Percentiles rank a stretch among this genome's conserved stretches.
Evolutionary conservation across 257 asterid genomes (phyloP).

Genomic region (Solanum microdontum): DNA sequence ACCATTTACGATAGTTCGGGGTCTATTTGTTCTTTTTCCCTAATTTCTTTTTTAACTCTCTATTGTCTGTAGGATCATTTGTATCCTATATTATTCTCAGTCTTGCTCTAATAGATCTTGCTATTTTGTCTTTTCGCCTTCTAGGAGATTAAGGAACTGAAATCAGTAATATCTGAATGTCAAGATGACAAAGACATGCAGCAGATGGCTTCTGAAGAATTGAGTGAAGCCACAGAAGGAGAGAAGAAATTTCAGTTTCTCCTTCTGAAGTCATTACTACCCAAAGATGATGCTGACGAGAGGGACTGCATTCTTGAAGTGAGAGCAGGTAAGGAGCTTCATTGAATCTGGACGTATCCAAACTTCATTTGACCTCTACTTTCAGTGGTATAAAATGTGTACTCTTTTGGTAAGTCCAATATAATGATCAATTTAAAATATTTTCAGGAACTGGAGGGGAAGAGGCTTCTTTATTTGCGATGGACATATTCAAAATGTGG

Average conservation of each 20-base stretch:
- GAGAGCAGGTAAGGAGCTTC: constrained; percentile 60
- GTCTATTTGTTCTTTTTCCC: too few relatives aligned
- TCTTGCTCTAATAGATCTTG: neutral
- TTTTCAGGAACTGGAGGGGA: constrained; percentile 87
- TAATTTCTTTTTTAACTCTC: neutral
- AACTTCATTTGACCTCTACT: neutral
- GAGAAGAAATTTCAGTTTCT: constrained; percentile 54
- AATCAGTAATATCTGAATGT: constrained; percentile 49
- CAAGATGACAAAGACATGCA: constrained; percentile 78
- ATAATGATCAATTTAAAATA: constrained; percentile 2
- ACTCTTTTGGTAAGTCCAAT: neutral
- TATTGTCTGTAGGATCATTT: neutral
- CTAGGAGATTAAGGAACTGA: constrained; percentile 72
- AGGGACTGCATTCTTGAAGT: constrained; percentile 93
- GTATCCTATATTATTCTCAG: neutral
- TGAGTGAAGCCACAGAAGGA: constrained; percentile 53
- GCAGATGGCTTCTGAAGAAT: constrained; percentile 79
- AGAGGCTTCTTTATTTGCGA: constrained; percentile 94
- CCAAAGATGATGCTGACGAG: constrained; percentile 95
- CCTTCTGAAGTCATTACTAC: constrained; percentile 72
- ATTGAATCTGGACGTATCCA: neutral
- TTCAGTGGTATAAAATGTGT: neutral
- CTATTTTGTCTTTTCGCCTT: neutral
- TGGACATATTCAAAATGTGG: constrained; percentile 88
- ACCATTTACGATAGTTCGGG: too few relatives aligned